Conservation (phyloP, 768 basidiomycete genomes). For the Russula vinacea region DNA sequence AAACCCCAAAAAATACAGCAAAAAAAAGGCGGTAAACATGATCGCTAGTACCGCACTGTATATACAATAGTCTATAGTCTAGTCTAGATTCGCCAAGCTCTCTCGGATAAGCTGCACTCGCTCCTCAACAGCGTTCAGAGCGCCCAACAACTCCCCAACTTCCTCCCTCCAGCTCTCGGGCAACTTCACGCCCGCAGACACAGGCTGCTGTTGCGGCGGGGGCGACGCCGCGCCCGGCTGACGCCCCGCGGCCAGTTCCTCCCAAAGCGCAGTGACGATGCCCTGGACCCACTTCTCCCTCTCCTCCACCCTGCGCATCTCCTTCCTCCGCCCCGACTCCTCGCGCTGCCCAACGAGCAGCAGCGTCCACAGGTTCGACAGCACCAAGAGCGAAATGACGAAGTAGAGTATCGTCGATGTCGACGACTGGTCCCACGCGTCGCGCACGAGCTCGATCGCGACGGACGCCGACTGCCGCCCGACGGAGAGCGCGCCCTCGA, state of each 20-base stretch:
- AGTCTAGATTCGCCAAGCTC: constrained; percentile 20
- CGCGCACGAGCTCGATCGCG: constrained; percentile 71
- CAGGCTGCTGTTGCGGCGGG: not conserved
- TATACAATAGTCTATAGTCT: not conserved
- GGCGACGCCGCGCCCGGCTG: constrained; percentile 25
- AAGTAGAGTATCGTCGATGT: constrained; percentile 69
- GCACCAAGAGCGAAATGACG: constrained; percentile 65
- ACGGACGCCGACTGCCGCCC: constrained; percentile 65
- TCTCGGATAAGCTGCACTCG: constrained; percentile 20
- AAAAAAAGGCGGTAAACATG: too few relatives aligned
- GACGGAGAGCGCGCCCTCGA: constrained; percentile 72
- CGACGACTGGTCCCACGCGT: constrained; percentile 77
- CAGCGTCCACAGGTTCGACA: constrained; percentile 76
- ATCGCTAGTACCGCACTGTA: not conserved
- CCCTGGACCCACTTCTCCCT: constrained; percentile 73
- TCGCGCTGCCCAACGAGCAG: constrained; percentile 47
- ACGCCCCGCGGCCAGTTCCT: constrained; percentile 57
- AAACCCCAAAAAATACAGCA: too few relatives aligned
- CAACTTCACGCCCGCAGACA: not conserved
- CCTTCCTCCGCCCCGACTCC: constrained; percentile 46
- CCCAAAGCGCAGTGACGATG: constrained; percentile 68
- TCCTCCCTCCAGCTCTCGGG: constrained; percentile 29
- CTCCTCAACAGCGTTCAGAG: constrained; percentile 24
- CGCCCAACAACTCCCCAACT: constrained; percentile 17
- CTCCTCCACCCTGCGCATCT: constrained; percentile 56